Evolutionary conservation across 202 grass and related monocot genomes (phyloP).

Genomic region (Cymbopogon flexuosus): DNA sequence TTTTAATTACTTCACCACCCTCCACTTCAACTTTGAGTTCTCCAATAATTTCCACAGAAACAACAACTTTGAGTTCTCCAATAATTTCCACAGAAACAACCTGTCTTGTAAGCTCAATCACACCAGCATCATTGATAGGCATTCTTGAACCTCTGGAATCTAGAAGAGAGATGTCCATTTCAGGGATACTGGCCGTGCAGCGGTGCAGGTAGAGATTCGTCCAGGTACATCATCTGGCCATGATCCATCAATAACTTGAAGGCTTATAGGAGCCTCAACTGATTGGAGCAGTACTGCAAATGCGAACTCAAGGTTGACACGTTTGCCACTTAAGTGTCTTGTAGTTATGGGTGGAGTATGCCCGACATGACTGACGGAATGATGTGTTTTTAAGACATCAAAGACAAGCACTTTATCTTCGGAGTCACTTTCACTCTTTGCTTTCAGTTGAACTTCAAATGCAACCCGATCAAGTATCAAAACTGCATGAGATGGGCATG

Average conservation of each 20-base stretch:
- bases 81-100: not conserved
- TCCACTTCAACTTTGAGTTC: not conserved
- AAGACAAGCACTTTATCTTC: not conserved
- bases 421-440: not conserved
- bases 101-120: not conserved
- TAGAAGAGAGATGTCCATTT: not conserved
- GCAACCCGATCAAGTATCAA: not conserved
- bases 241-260: too few species aligned
- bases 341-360: not conserved
- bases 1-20: not conserved
- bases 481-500: conserved; percentile 2
- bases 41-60: not conserved
- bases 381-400: not conserved
- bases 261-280: not conserved
- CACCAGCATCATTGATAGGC: not conserved
- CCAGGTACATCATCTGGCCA: too few species aligned
- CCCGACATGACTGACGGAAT: not conserved
- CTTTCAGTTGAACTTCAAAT: conserved; percentile 7
- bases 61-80: not conserved
- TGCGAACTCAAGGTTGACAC: not conserved
- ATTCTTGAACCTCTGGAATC: not conserved
- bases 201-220: not conserved
- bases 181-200: not conserved
- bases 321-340: not conserved
- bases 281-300: not conserved